Percentiles rank a stretch among this genome's conserved stretches.
phyloP scores from a whole-genome alignment of 2,329 filamentous ascomycete genomes.

The Arthrobotrys conoides region DNA sequence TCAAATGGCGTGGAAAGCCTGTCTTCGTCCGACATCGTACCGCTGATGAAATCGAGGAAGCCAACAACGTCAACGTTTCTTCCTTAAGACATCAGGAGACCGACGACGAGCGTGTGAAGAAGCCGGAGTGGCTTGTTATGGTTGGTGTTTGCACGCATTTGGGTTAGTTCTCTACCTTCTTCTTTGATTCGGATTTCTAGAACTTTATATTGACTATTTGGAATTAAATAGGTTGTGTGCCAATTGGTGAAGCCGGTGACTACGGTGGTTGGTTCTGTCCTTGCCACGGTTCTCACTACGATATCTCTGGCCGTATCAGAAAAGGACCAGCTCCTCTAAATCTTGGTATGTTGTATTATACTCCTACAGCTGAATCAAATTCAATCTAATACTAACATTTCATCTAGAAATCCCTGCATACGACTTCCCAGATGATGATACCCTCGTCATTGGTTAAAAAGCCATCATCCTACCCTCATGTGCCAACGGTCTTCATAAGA shows the following conservation, averaged over 20 bases:
- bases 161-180: constrained; percentile 66
- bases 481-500: constrained; percentile 17
- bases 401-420: constrained; percentile 88
- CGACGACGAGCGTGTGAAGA: constrained; percentile 94
- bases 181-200: neutral
- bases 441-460: constrained; percentile 89
- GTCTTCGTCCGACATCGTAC: constrained; percentile 99
- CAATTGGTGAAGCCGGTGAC: constrained; percentile 98
- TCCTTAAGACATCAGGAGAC: constrained; percentile 89
- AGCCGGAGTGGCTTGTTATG: constrained; percentile 99
- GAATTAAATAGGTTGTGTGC: constrained; percentile 80
- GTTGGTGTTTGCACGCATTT: constrained; percentile 99
- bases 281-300: constrained; percentile 99
- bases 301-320: constrained; percentile 98
- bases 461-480: neutral
- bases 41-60: constrained; percentile 90
- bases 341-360: constrained; percentile 80
- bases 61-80: constrained; percentile 87
- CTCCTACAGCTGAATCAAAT: neutral
- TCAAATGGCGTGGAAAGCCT: constrained; percentile 99
- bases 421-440: constrained; percentile 90
- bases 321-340: constrained; percentile 98
- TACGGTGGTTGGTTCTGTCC: constrained; percentile 99
- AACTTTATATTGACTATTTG: constrained; percentile 17
- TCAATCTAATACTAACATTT: constrained; percentile 2